Conservation (phyloP, 345 rosid genomes). For the Ailanthus altissimus region DNA sequence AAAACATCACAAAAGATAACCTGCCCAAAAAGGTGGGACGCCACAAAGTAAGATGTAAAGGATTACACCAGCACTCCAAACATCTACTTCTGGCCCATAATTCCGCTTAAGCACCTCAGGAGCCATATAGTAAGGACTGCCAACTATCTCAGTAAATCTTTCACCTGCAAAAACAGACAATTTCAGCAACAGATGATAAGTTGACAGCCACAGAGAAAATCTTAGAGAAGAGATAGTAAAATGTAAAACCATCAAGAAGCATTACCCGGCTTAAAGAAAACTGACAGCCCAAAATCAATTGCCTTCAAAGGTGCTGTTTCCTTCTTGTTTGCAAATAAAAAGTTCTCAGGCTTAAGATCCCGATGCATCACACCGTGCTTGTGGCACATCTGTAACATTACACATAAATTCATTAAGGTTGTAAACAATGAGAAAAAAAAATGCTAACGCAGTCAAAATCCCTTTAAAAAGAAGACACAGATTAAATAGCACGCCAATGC, state of each 20-base stretch:
- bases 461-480: not conserved
- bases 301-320: slow-evolving; percentile 83
- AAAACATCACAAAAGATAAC: slow-evolving; percentile 37
- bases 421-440: not conserved
- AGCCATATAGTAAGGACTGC: slow-evolving; percentile 99
- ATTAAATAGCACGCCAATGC: not conserved
- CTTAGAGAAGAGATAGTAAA: not conserved
- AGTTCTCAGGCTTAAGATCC: slow-evolving; percentile 93
- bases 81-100: slow-evolving; percentile 92
- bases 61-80: slow-evolving; percentile 97
- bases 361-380: slow-evolving; percentile 91
- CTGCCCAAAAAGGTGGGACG: slow-evolving; percentile 99
- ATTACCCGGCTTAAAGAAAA: slow-evolving; percentile 93
- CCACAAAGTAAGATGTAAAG: slow-evolving; percentile 92
- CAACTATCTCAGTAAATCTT: slow-evolving; percentile 84
- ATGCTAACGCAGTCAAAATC: not conserved
- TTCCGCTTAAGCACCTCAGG: slow-evolving; percentile 86
- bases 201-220: not conserved
- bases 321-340: slow-evolving; percentile 85
- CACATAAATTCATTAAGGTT: slow-evolving; percentile 9
- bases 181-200: slow-evolving; percentile 18
- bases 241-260: slow-evolving; percentile 7
- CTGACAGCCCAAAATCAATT: slow-evolving; percentile 94
- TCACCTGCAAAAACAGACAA: slow-evolving; percentile 55
- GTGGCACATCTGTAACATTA: slow-evolving; percentile 56